Conservation (phyloP, 1,284 basidiomycete species). For the Golubevia sp. region DNA sequence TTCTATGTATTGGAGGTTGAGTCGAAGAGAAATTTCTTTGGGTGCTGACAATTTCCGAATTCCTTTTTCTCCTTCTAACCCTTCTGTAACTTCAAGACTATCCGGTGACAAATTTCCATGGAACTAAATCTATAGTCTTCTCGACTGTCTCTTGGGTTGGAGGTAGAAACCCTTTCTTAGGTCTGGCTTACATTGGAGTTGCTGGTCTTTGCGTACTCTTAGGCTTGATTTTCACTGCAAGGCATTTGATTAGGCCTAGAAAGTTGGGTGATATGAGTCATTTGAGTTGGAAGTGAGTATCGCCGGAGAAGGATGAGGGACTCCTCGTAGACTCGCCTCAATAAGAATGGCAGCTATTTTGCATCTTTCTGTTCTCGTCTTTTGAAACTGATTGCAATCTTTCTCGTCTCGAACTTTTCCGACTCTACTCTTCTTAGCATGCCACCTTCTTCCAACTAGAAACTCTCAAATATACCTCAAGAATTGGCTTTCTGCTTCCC, state of each 20-base stretch:
- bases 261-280: constrained; percentile 66
- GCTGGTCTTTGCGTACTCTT: constrained; percentile 84
- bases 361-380: neutral
- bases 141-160: constrained; percentile 98
- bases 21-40: neutral
- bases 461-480: neutral
- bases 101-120: constrained; percentile 86
- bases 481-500: neutral
- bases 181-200: constrained; percentile 92
- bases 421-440: neutral
- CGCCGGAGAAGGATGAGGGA: neutral
- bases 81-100: constrained; percentile 71
- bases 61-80: neutral
- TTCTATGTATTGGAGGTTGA: neutral
- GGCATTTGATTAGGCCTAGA: constrained; percentile 91
- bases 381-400: neutral
- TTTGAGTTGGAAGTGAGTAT: constrained; percentile 56
- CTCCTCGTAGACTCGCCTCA: neutral
- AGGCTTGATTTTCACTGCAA: constrained; percentile 82
- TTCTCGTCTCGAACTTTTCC: constrained; percentile 1
- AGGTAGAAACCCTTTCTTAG: constrained; percentile 94
- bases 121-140: constrained; percentile 95
- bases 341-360: too few relatives aligned
- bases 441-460: neutral
- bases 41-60: too few relatives aligned